These are phyloP conservation scores for Corynespora cassiicola DNA, from an alignment of 2,329 filamentous ascomycete species.

Conservation along the genomic window DNA sequence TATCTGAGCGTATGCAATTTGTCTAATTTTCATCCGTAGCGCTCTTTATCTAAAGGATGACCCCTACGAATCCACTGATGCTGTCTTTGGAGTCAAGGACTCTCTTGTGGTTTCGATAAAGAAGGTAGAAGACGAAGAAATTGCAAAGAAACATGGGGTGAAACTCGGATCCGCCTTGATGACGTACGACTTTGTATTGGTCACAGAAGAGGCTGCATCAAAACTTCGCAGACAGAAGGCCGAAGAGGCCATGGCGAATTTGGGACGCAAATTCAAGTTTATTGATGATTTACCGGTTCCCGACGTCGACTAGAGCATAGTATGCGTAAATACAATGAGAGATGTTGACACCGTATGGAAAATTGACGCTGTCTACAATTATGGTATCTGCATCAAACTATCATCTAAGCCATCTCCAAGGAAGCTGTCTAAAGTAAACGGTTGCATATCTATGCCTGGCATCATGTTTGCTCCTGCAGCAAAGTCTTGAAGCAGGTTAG, in stretches of 20 bases:
- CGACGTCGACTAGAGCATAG: constrained; percentile 67
- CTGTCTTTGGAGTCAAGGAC: constrained; percentile 86
- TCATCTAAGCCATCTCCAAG: too few species aligned
- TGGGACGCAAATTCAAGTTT: constrained; percentile 74
- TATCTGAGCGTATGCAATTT: too few species aligned
- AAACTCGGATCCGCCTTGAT: constrained; percentile 68
- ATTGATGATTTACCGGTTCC: constrained; percentile 79
- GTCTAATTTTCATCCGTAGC: constrained; percentile 47
- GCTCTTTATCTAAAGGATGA: constrained; percentile 80
- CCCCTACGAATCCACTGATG: constrained; percentile 82
- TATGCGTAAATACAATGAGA: too few species aligned
- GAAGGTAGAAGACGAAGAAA: constrained; percentile 27
- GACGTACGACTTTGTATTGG: constrained; percentile 79
- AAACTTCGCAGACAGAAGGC: constrained; percentile 71
- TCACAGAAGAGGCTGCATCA: constrained; percentile 72
- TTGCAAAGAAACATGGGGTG: constrained; percentile 59
- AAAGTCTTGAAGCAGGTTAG: too few species aligned
- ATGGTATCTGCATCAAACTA: too few species aligned
- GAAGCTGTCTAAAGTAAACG: too few species aligned
- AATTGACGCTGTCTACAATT: too few species aligned
- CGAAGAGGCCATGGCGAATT: constrained; percentile 68
- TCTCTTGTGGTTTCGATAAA: constrained; percentile 62
- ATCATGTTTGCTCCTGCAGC: too few species aligned
- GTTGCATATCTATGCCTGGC: too few species aligned
- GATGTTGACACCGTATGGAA: too few species aligned